Conservation (phyloP, 2,329 filamentous ascomycete species). For the Phyllosticta paracitricarpa region DNA sequence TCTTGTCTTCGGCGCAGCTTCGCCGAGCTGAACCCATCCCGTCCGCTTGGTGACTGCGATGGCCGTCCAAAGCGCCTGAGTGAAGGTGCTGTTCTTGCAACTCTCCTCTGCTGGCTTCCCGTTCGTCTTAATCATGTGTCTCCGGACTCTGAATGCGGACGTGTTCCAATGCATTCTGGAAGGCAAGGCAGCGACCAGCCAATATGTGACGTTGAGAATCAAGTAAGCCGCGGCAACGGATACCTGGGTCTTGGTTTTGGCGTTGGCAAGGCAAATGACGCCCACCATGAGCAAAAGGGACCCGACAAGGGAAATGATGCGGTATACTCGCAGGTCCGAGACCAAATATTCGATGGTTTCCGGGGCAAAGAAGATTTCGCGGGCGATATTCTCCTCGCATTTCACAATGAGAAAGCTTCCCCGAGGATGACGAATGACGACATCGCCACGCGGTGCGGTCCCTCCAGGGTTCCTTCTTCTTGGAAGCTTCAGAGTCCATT, state of each 20-base stretch:
- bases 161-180: constrained; percentile 39
- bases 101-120: not conserved
- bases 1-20: constrained; percentile 31
- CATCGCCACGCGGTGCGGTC: constrained; percentile 32
- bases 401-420: constrained; percentile 41
- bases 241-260: constrained; percentile 37
- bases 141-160: constrained; percentile 30
- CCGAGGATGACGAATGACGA: constrained; percentile 42
- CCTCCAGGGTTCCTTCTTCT: constrained; percentile 22
- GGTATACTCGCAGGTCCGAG: constrained; percentile 30
- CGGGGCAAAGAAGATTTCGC: constrained; percentile 43
- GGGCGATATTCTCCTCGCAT: constrained; percentile 40
- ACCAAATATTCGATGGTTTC: constrained; percentile 40
- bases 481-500: constrained; percentile 38
- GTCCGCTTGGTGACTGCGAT: constrained; percentile 36
- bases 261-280: constrained; percentile 42
- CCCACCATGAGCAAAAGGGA: constrained; percentile 44
- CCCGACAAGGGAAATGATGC: constrained; percentile 39
- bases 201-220: constrained; percentile 40
- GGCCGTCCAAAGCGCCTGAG: constrained; percentile 39
- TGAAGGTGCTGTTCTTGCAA: constrained; percentile 28
- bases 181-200: constrained; percentile 41
- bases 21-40: constrained; percentile 33
- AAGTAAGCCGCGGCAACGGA: constrained; percentile 42
- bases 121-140: not conserved